Conservation (phyloP, 352 stramenopile species). For the Pythium aquatile region DNA sequence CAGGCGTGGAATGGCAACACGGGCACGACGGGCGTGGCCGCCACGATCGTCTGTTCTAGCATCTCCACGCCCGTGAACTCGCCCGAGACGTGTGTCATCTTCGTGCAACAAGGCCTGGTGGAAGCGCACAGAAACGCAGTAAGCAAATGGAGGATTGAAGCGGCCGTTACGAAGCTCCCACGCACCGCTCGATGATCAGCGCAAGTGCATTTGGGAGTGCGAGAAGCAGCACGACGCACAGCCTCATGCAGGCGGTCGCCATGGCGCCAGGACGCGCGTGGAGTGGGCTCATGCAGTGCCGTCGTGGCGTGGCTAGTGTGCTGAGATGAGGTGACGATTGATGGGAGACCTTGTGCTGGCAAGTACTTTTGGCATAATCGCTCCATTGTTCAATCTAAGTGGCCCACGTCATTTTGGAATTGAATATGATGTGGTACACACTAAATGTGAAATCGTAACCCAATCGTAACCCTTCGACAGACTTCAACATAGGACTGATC, state of each 20-base stretch:
- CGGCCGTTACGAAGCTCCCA: background rate
- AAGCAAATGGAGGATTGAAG: background rate
- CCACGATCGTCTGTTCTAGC: slow-evolving; percentile 36
- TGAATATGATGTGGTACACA: slow-evolving; percentile 1
- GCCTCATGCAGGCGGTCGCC: background rate
- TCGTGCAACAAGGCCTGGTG: slow-evolving; percentile 52
- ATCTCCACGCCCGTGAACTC: slow-evolving; percentile 69
- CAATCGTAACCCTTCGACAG: background rate
- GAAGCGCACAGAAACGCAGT: background rate
- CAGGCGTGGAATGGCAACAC: slow-evolving; percentile 58
- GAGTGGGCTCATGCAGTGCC: background rate
- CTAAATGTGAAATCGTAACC: background rate
- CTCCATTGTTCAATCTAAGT: background rate
- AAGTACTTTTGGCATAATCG: background rate
- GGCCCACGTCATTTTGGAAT: background rate
- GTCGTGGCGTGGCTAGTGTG: background rate
- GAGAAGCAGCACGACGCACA: background rate
- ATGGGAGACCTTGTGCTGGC: no score
- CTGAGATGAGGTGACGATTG: slow-evolving; percentile 6
- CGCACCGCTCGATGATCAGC: slow-evolving; percentile 54
- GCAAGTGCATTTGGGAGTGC: slow-evolving; percentile 16
- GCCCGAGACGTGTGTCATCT: slow-evolving; percentile 73
- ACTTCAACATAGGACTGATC: slow-evolving; percentile 3
- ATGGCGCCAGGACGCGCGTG: background rate
- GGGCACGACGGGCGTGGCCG: slow-evolving; percentile 44